Evolutionary conservation across 371 early-diverging fungal species (phyloP).

Genomic region (Entomophthora muscae): DNA sequence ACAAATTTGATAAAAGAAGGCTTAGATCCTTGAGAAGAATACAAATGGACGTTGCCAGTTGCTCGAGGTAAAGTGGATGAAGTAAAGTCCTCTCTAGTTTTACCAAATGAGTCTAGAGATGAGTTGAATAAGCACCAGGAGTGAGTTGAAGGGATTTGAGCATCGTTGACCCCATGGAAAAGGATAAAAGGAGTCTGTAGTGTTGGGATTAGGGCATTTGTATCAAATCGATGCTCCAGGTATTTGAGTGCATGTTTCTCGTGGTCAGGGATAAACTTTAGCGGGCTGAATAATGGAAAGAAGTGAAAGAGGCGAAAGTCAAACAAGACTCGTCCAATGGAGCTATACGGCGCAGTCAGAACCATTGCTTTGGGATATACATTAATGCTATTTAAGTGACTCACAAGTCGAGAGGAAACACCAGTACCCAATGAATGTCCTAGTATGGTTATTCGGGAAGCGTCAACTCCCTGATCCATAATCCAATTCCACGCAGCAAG

Average conservation of each 20-base stretch:
- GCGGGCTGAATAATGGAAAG: not conserved
- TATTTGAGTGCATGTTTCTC: not conserved
- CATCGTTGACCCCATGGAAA: not conserved
- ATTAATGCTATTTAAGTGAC: not conserved
- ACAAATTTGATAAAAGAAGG: not conserved
- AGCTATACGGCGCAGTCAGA: not conserved
- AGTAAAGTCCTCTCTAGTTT: too few relatives aligned
- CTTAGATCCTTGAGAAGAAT: not conserved
- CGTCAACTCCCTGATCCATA: not conserved
- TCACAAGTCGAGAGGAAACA: not conserved
- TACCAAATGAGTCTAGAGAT: not conserved
- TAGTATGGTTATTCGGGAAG: not conserved
- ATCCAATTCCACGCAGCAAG: not conserved
- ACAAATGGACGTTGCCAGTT: not conserved
- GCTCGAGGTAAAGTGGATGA: not conserved
- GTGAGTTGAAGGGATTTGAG: not conserved
- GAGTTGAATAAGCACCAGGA: not conserved
- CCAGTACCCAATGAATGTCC: slow-evolving; percentile 6
- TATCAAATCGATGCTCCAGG: not conserved
- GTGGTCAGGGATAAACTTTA: not conserved
- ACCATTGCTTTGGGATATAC: not conserved
- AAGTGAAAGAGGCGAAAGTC: not conserved
- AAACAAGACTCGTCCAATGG: not conserved
- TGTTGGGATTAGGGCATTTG: not conserved
- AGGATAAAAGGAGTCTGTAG: not conserved